Conservation (phyloP, 31 red algal genomes). For the Odonthalia washingtoniensis region DNA sequence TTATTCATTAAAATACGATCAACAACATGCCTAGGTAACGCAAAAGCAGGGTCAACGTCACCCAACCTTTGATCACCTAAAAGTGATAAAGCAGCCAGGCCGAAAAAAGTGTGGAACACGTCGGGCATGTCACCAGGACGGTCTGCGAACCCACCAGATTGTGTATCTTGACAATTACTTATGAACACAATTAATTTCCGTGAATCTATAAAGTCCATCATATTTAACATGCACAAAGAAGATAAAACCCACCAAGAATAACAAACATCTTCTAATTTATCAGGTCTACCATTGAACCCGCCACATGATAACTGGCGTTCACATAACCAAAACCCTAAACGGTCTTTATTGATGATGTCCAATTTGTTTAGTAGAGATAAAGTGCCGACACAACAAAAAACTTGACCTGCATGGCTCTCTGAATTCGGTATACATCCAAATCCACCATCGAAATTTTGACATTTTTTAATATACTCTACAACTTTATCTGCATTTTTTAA, state of each 20-base stretch:
- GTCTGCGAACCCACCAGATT: slow-evolving; percentile 90
- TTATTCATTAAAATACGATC: no score
- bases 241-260: slow-evolving; percentile 99
- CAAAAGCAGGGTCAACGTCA: slow-evolving; percentile 58
- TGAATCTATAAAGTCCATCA: slow-evolving; percentile 76
- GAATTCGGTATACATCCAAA: slow-evolving; percentile 94
- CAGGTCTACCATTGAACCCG: slow-evolving; percentile 95
- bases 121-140: slow-evolving; percentile 93
- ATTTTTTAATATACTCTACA: slow-evolving; percentile 74
- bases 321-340: slow-evolving; percentile 84
- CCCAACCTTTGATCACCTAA: slow-evolving; percentile 53
- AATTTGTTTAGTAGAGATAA: slow-evolving; percentile 65
- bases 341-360: slow-evolving; percentile 43
- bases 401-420: slow-evolving; percentile 97
- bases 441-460: slow-evolving; percentile 95
- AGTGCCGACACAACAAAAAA: slow-evolving; percentile 95
- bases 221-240: slow-evolving; percentile 79
- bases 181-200: slow-evolving; percentile 77
- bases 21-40: no score
- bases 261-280: slow-evolving; percentile 97
- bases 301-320: slow-evolving; percentile 88
- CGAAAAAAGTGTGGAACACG: slow-evolving; percentile 99
- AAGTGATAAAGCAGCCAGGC: slow-evolving; percentile 83
- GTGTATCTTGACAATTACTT: slow-evolving; percentile 69
- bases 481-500: no score